Conservation (phyloP, 2,329 filamentous ascomycete species). For the Verticillium longisporum region DNA sequence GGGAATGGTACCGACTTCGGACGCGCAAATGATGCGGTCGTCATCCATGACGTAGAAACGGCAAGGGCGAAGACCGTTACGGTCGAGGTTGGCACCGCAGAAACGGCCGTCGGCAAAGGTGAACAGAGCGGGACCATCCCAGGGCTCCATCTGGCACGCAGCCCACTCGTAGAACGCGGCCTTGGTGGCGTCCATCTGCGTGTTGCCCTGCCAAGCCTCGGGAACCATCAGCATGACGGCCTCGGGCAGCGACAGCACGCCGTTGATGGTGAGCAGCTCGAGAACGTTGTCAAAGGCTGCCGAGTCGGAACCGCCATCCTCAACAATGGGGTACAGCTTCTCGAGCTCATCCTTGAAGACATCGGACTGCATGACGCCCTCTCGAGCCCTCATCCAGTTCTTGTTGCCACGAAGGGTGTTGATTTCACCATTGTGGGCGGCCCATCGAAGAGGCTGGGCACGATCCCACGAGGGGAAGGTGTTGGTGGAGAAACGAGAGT, state of each 20-base stretch:
- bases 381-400: constrained; percentile 98
- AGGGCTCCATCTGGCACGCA: constrained; percentile 97
- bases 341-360: constrained; percentile 91
- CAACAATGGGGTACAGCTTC: constrained; percentile 84
- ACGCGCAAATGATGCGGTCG: constrained; percentile 94
- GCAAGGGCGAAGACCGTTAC: constrained; percentile 91
- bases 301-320: constrained; percentile 94
- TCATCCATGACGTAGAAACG: constrained; percentile 96
- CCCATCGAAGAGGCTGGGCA: constrained; percentile 92
- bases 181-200: constrained; percentile 87
- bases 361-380: constrained; percentile 89
- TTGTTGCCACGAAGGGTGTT: constrained; percentile 97
- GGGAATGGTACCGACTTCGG: constrained; percentile 87
- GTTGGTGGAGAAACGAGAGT: constrained; percentile 97
- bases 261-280: constrained; percentile 89
- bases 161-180: constrained; percentile 98
- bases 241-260: constrained; percentile 88
- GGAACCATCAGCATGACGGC: constrained; percentile 99
- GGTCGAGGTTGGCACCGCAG: constrained; percentile 93
- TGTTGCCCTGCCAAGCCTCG: constrained; percentile 95
- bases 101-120: constrained; percentile 95
- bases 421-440: constrained; percentile 97
- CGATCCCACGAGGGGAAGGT: constrained; percentile 98
- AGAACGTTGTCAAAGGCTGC: constrained; percentile 96
- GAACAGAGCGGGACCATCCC: constrained; percentile 95